Evolutionary conservation across 768 basidiomycete species (phyloP), one percentile per base, ranked within the genome.

Genomic region (Lactarius vividus): DNA sequence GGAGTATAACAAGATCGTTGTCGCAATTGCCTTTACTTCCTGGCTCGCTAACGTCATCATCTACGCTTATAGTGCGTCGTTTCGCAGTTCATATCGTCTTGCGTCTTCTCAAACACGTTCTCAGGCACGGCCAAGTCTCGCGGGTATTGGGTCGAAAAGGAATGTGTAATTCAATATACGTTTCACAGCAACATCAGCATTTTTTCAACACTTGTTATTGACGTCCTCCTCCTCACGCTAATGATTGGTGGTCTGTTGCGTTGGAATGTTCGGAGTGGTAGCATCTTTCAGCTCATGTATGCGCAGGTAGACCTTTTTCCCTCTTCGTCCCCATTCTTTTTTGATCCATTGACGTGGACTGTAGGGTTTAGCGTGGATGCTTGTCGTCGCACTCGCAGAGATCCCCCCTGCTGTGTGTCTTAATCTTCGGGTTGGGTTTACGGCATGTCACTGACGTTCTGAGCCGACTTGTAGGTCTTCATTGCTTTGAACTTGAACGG

Each of bases 241-340:
- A 49, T 67, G 62, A 15, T 64, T n/a, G 4, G 28, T 42, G 57
- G 66, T 33, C 28, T 55, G 29, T 26, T 67, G 31, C 61, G 65
- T n/a, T 59, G 62, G 57, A 49, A 37, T 11, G 35, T 33, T 1
- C 26, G 29, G 33, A 57, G 35, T 20, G 59, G 59, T 16, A n/a
- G 28, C 8, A 18, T 65, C 20, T 46, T 31, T 52, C 26, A 18
- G 9, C 42, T 65, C 44, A 31, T 65, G 52, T 61, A 28, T 31
- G 26, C 39, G 23, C 57, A 59, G 58, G 63, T 59, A 33, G 40
- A 15, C 39, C 18, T 23, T 29, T 49, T 28, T 4, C 39, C n/a
- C 46, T 23, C 40, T 39, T 10, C 37, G 13, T 16, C 11, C 39
- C 10, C 23, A 10, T 52, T 55, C 23, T 44, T 4, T 11, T 42